Evolutionary conservation across 2,329 filamentous ascomycete species (phyloP).

Genomic region (Diaporthe destruens): DNA sequence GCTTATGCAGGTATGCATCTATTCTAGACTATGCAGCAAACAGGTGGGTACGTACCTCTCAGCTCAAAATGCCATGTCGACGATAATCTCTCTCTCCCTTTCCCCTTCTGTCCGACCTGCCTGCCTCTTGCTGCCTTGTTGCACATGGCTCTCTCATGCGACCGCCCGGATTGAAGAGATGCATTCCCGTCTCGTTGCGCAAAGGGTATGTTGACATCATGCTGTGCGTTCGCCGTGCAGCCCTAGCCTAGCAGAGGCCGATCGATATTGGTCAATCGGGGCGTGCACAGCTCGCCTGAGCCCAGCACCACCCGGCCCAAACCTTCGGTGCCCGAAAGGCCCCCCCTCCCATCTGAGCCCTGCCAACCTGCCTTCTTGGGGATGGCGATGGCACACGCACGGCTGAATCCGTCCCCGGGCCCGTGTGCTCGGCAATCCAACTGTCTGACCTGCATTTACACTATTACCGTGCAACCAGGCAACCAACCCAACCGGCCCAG

Average conservation of each 20-base stretch:
- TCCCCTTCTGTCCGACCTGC: neutral
- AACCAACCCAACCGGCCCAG: neutral
- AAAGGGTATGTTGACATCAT: neutral
- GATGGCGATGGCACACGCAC: conserved; percentile 12
- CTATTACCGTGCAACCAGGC: neutral
- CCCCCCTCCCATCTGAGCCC: neutral
- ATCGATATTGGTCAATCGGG: conserved; percentile 10
- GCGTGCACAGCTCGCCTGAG: conserved; percentile 1
- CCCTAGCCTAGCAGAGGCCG: no score
- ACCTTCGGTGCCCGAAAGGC: conserved; percentile 40
- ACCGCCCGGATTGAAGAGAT: neutral
- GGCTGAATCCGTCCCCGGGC: conserved; percentile 9
- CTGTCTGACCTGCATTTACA: conserved; percentile 5
- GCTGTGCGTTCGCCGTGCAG: neutral
- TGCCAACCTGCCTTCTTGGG: neutral
- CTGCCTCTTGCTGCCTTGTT: neutral
- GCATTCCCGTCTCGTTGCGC: neutral
- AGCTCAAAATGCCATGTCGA: neutral
- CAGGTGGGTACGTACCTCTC: neutral
- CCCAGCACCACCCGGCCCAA: conserved; percentile 7
- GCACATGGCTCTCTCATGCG: neutral
- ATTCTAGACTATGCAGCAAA: rapidly evolving
- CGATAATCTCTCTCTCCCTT: neutral
- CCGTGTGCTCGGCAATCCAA: conserved; percentile 32
- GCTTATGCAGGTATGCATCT: conserved; percentile 5